Base-by-base conservation (phyloP, 1,284 basidiomycete species). In the Lignosus rhinocerotis region DNA sequence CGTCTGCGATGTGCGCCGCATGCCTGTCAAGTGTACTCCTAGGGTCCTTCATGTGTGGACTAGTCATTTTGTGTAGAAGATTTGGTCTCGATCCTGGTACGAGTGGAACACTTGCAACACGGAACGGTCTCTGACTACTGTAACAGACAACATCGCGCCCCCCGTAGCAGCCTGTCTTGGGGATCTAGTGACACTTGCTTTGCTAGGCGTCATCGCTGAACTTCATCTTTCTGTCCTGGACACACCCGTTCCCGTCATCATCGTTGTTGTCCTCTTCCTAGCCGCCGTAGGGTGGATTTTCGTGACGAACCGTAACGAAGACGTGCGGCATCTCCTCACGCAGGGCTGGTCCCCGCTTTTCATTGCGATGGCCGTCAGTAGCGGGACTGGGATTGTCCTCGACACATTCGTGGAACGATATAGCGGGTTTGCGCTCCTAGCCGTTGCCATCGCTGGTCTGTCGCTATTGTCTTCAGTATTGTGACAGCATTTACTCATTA, bases 161-260 rank as follows among this genome's bases (percentile, higher is more conserved):
- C 94, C 96, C 0, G 80, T 98, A 6, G 96, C 96, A 0, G 87
- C 94, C 2, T 96, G 93, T 63, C 81, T 98, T 0, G 96, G 96
- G 9, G 96, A 98, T 70, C 80, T 99, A 32, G 81, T 98, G 53
- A 97, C 96, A 0, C 84, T 98, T 46, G 84, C 90, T 58, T 83
- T 96, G 48, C 76, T 93, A 1, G 90, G 88, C 11, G 61, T 82
- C 10, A 79, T 90, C 8, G 86, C 88, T 3, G 78, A 86, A 1
- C 59, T 84, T 7, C 82, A 94, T 53, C 84, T 94, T 43, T 76
- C 78, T 46, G 78, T 85, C 56, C 78, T 92, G 52, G 78, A 85
- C 68, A 88, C 90, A 0, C 79, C 84, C 9, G 67, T 88, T 6
- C 90, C 90, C 7, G 76, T 88, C 60, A 69, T 88, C 25, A 63